phyloP scores from a whole-genome alignment of 257 asterid species.

The Solanum acaule region DNA sequence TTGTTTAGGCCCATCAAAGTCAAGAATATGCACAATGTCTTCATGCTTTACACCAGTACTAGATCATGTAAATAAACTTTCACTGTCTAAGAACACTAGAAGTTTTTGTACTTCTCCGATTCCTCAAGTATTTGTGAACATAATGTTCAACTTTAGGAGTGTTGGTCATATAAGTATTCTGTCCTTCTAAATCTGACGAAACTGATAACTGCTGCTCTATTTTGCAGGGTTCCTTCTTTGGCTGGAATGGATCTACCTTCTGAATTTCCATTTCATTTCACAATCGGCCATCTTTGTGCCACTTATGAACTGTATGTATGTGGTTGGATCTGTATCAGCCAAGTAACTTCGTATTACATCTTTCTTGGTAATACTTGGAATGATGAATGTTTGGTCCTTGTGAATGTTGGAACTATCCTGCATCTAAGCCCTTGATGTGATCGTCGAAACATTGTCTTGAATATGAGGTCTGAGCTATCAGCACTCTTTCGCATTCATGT shows the following conservation, averaged over 20 bases:
- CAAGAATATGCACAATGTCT: conserved; percentile 88
- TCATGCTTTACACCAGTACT: conserved; percentile 84
- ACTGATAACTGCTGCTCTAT: neutral
- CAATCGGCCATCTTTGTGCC: neutral
- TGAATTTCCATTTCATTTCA: conserved; percentile 16
- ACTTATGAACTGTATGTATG: neutral
- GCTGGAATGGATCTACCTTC: conserved; percentile 88
- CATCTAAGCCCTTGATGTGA: neutral
- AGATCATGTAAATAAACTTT: conserved; percentile 51
- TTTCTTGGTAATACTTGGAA: neutral
- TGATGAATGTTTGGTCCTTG: neutral
- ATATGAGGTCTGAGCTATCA: neutral
- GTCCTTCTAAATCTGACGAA: neutral
- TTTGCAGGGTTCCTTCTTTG: conserved; percentile 72
- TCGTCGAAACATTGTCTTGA: neutral
- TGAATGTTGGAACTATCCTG: neutral
- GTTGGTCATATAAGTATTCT: neutral
- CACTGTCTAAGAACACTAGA: conserved; percentile 21
- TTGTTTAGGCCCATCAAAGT: conserved; percentile 75
- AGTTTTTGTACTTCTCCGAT: neutral
- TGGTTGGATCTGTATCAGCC: neutral
- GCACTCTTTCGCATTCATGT: neutral
- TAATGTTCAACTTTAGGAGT: neutral
- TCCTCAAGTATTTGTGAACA: neutral
- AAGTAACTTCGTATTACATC: neutral